A percentile compares a stretch with the other conserved stretches of the same genome.
phyloP scores from a whole-genome alignment of 805 yeast genomes.

The Candida maltosa region DNA sequence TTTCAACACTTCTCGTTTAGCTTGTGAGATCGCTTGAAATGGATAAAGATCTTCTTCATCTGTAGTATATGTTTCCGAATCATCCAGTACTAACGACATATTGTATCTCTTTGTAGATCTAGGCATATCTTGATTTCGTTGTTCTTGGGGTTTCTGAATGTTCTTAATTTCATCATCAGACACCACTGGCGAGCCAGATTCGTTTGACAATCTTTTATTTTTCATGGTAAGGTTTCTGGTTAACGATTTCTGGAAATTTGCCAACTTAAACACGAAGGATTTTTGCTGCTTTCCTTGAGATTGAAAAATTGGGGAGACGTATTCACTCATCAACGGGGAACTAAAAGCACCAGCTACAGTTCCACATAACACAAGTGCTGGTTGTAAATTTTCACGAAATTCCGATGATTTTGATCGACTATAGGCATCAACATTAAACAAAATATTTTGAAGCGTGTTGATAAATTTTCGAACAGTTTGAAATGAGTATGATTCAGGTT shows the following conservation, averaged over 20 bases:
- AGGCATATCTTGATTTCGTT: too few relatives aligned
- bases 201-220: conserved; percentile 45
- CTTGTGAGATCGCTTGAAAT: too few relatives aligned
- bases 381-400: conserved; percentile 76
- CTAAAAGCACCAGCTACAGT: conserved; percentile 62
- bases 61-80: conserved; percentile 22
- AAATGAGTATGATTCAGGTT: conserved; percentile 82
- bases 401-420: conserved; percentile 10
- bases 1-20: too few relatives aligned
- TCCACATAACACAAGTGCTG: conserved; percentile 70
- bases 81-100: conserved; percentile 18
- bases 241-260: conserved; percentile 61
- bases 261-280: conserved; percentile 74
- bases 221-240: conserved; percentile 66
- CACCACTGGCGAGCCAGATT: too few relatives aligned
- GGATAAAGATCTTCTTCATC: conserved; percentile 20
- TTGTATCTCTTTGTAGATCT: conserved; percentile 27
- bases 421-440: conserved; percentile 57
- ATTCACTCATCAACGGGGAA: conserved; percentile 53
- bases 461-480: conserved; percentile 80
- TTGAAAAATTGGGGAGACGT: conserved; percentile 67
- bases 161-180: too few relatives aligned
- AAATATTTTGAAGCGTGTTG: conserved; percentile 74
- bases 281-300: conserved; percentile 83
- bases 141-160: too few relatives aligned